Conservation (phyloP, 805 yeast genomes). For the Kodamaea lidongshanica region DNA sequence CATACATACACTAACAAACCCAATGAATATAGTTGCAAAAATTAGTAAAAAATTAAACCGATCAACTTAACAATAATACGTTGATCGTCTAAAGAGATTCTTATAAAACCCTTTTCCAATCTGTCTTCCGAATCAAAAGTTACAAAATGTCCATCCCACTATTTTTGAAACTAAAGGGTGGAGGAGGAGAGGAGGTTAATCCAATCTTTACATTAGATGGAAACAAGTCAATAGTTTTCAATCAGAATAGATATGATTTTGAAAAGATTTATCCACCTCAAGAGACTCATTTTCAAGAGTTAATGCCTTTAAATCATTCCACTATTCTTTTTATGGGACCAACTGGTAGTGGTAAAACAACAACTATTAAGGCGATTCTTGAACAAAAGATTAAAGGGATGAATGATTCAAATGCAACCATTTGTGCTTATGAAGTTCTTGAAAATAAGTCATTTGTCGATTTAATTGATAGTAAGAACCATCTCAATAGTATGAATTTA, state of each 20-base stretch:
- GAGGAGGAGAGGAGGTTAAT: too few species aligned
- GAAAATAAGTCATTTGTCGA: conserved; percentile 22
- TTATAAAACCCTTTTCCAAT: too few species aligned
- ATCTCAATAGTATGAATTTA: too few species aligned
- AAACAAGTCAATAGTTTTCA: too few species aligned
- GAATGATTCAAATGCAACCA: conserved; percentile 3
- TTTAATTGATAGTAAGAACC: conserved; percentile 18
- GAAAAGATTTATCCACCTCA: conserved; percentile 14
- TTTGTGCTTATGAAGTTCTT: conserved; percentile 26
- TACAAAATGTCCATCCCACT: conserved; percentile 20
- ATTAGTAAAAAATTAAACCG: too few species aligned
- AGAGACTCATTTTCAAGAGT: conserved; percentile 10
- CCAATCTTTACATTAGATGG: conserved; percentile 9
- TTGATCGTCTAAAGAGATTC: too few species aligned
- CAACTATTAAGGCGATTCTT: conserved; percentile 18
- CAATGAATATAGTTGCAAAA: too few species aligned
- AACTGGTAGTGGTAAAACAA: conserved; percentile 30
- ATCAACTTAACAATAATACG: too few species aligned
- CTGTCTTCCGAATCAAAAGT: too few species aligned
- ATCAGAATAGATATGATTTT: conserved; percentile 9
- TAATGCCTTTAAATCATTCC: conserved; percentile 6
- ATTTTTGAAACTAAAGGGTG: conserved; percentile 21
- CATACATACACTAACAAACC: too few species aligned
- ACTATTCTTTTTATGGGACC: conserved; percentile 24
- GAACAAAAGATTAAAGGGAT: conserved; percentile 10